phyloP scores from a whole-genome alignment of 75 land plant genomes.

The Pseudotsuga menziesii region DNA sequence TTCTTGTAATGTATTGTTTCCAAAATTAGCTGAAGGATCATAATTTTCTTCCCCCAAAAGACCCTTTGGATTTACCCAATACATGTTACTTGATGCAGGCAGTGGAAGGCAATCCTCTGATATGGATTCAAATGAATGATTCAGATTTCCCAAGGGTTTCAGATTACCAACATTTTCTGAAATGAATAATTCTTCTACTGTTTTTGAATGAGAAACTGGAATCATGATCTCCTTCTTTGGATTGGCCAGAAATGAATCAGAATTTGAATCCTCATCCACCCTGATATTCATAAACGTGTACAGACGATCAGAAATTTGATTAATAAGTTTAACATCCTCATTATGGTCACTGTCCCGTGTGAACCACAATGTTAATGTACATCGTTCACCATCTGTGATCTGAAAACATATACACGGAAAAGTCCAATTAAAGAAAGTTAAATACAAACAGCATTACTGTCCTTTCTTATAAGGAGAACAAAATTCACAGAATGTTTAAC shows the following conservation, averaged over 20 bases:
- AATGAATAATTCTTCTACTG: constrained; percentile 3
- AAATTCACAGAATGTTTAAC: not conserved
- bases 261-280: constrained; percentile 5
- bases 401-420: constrained; percentile 21
- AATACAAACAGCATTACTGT: too few species aligned
- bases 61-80: constrained; percentile 46
- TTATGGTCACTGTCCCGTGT: constrained; percentile 57
- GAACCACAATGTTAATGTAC: constrained; percentile 82
- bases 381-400: constrained; percentile 79
- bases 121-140: not conserved
- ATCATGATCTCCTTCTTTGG: not conserved
- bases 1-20: constrained; percentile 6
- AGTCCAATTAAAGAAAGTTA: not conserved
- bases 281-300: not conserved
- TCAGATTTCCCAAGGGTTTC: not conserved
- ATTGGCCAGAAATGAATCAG: not conserved
- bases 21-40: not conserved
- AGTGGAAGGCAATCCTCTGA: constrained; percentile 29
- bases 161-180: not conserved
- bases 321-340: constrained; percentile 73
- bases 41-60: not conserved
- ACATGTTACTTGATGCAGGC: constrained; percentile 67
- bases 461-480: not conserved
- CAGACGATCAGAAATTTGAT: constrained; percentile 30
- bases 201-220: not conserved